These are phyloP conservation scores for Quercus parvula DNA, from an alignment of 306 rosid genomes.

Conservation along the genomic window DNA sequence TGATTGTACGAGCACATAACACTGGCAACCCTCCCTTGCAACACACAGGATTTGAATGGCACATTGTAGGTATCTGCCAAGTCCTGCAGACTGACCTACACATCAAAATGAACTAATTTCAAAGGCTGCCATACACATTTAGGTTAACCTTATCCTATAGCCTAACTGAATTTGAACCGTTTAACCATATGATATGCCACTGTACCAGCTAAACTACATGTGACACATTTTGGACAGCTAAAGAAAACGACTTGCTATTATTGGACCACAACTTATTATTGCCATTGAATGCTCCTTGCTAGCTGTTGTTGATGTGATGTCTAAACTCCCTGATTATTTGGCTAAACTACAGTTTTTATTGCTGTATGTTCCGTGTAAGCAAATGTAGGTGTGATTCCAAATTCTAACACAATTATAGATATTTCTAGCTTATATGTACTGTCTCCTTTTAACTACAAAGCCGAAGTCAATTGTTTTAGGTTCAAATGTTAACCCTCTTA, in stretches of 20 bases:
- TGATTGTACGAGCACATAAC: slow-evolving; percentile 98
- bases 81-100: slow-evolving; percentile 83
- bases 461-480: too few species aligned
- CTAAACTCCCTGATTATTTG: too few species aligned
- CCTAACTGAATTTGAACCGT: too few species aligned
- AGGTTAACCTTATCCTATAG: too few species aligned
- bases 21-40: slow-evolving; percentile 83
- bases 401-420: background rate
- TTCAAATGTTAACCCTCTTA: too few species aligned
- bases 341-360: background rate
- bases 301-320: background rate
- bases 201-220: too few species aligned
- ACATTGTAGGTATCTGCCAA: slow-evolving; percentile 77
- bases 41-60: slow-evolving; percentile 82
- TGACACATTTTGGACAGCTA: background rate
- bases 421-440: background rate
- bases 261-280: slow-evolving; percentile 4
- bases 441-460: too few species aligned
- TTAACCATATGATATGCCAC: too few species aligned
- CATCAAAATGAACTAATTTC: background rate
- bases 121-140: background rate
- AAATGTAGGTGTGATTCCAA: background rate
- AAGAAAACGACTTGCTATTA: background rate
- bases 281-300: background rate
- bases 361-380: background rate